Base-by-base conservation (phyloP, 352 stramenopile genomes). In the Aphanomyces invadans region DNA sequence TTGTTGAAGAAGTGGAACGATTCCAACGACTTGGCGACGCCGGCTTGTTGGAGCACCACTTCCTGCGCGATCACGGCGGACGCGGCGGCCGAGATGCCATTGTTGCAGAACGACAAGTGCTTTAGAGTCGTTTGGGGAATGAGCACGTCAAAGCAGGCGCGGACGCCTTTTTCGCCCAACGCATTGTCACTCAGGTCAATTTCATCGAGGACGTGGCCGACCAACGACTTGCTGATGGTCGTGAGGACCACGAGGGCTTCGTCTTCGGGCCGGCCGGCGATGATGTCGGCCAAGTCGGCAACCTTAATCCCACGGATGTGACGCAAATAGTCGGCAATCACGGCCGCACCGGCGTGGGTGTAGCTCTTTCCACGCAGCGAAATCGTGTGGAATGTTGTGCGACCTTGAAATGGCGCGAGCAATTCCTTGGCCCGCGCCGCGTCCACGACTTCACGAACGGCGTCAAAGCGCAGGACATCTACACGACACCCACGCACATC, bases 211-310 rank as follows among this genome's bases (percentile, higher is more conserved):
- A 86, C 60, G 59, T 90, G 78, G 45, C 85, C 79, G 45, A 68
- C 73, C 44, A 97, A 79, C 25, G 88, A 81, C 45, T 76, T 70
- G 62, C 83, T 94, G 62, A 98, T 82, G 19, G 76, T 82, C 49
- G 77, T 72, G 9, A 98, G 77, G 28, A 97, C 90, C 26, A 86
- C 74, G 29, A 98, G 72, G 23, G 88, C 92, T 70, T 96, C 83
- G 60, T 95, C 88, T 63, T 97, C 92, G 17, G 78, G 85, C 23
- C 89, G 86, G 0, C 87, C 86, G 3, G 92, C 91, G 52, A 98
- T 98, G 51, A 97, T 90, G 69, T 98, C 92, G 7, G 85, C 86
- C 38, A 97, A 68, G 68, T 98, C 90, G 5, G 86, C 86, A 55
- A 88, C 63, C 64, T 84, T 80, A 1, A 91, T 67, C 1, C 68